phyloP scores from a whole-genome alignment of 768 basidiomycete species.

The Cystobasidium onofrii region DNA sequence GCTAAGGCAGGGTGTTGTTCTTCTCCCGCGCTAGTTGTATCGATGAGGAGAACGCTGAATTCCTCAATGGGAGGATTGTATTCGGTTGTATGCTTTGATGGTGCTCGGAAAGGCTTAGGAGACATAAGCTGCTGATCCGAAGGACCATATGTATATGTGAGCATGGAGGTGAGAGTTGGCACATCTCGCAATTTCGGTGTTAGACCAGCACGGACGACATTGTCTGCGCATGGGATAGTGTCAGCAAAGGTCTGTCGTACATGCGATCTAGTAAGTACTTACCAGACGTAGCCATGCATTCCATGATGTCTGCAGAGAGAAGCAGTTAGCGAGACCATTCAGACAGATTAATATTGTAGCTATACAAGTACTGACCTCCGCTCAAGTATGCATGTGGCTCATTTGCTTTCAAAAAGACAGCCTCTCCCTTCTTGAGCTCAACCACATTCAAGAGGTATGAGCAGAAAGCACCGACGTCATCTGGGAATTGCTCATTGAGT shows the following conservation, averaged over 20 bases:
- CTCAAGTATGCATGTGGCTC: constrained; percentile 94
- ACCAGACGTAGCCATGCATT: constrained; percentile 90
- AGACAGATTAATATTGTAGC: not conserved
- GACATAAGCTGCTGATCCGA: constrained; percentile 63
- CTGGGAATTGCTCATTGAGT: constrained; percentile 65
- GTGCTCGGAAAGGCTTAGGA: constrained; percentile 52
- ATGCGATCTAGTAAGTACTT: not conserved
- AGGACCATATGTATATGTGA: constrained; percentile 72
- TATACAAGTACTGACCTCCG: constrained; percentile 65
- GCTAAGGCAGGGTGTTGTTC: constrained; percentile 59
- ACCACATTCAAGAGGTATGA: constrained; percentile 82
- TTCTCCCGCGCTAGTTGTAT: constrained; percentile 46
- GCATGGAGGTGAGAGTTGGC: constrained; percentile 71
- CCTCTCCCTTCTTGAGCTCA: constrained; percentile 67
- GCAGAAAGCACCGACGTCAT: constrained; percentile 89
- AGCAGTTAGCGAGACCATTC: not conserved
- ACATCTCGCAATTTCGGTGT: constrained; percentile 95
- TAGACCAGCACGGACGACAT: constrained; percentile 94
- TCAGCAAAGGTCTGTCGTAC: no score
- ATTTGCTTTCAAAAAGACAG: constrained; percentile 88
- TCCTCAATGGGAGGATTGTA: constrained; percentile 92
- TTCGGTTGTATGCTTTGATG: constrained; percentile 49
- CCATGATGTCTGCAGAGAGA: constrained; percentile 69
- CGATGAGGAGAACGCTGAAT: constrained; percentile 71
- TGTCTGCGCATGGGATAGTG: constrained; percentile 61